Conservation (phyloP, 176 grass and related monocot species). For the Zea mays region DNA sequence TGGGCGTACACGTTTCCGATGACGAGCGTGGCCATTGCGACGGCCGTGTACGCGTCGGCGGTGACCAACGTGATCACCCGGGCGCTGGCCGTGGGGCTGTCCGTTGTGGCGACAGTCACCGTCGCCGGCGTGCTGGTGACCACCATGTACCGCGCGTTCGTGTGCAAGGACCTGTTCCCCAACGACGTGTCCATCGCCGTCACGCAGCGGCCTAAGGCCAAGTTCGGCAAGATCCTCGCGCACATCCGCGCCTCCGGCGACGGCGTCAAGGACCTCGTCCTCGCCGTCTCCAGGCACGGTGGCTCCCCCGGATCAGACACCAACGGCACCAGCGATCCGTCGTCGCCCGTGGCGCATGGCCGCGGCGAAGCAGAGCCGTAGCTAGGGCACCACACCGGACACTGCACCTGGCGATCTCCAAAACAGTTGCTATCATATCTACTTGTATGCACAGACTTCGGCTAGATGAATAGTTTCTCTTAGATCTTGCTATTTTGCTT, state of each 20-base stretch:
- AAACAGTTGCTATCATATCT: too few relatives aligned
- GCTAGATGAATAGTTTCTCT: too few relatives aligned
- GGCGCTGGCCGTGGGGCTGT: conserved; percentile 45
- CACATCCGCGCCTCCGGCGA: conserved; percentile 48
- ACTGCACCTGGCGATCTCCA: too few relatives aligned
- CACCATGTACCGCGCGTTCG: conserved; percentile 62
- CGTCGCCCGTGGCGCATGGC: neutral
- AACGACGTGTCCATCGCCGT: conserved; percentile 92
- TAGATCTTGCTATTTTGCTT: too few relatives aligned
- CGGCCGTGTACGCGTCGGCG: conserved; percentile 55
- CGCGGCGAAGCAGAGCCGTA: neutral
- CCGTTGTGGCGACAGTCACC: conserved; percentile 52
- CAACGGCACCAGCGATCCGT: neutral
- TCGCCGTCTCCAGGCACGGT: conserved; percentile 36
- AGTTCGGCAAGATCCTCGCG: conserved; percentile 65
- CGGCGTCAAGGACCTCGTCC: conserved; percentile 50
- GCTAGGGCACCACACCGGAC: neutral
- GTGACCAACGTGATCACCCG: conserved; percentile 49
- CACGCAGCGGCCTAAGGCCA: conserved; percentile 50
- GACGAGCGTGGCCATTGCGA: conserved; percentile 56
- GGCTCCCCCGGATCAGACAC: neutral
- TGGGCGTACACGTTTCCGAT: conserved; percentile 91
- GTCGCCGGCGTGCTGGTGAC: conserved; percentile 51
- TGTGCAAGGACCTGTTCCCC: conserved; percentile 67
- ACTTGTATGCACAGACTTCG: neutral